Evolutionary conservation across 495 filamentous ascomycete species (phyloP).

Genomic region (Neurospora sp.): DNA sequence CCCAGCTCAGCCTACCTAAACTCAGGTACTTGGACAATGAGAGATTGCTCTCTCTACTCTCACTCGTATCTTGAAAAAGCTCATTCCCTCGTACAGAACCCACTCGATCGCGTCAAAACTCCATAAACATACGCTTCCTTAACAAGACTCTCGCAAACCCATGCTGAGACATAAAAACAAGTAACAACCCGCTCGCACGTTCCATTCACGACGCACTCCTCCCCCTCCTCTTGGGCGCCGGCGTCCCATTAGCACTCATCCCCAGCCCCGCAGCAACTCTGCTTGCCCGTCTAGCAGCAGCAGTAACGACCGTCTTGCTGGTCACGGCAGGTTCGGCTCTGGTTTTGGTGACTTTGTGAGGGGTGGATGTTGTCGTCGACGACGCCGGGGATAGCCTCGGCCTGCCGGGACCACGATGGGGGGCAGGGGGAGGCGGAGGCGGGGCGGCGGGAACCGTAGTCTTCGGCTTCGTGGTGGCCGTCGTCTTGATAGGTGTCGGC

Average conservation of each 20-base stretch:
- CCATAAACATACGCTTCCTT: not conserved
- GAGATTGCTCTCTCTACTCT: not conserved
- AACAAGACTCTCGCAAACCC: not conserved
- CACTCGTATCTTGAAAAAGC: not conserved
- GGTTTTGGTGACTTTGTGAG: not conserved
- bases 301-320: not conserved
- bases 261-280: constrained; percentile 17
- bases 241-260: constrained; percentile 27
- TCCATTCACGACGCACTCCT: not conserved
- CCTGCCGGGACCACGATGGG: not conserved
- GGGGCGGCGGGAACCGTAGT: not conserved
- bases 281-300: constrained; percentile 6
- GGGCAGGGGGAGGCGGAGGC: not conserved
- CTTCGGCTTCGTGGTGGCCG: not conserved
- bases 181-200: not conserved
- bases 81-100: not conserved
- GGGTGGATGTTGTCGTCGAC: not conserved
- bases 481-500: not conserved
- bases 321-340: not conserved
- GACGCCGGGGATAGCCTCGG: not conserved
- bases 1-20: not conserved
- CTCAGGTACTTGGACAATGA: not conserved
- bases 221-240: constrained; percentile 22
- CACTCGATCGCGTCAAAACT: not conserved
- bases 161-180: not conserved